phyloP scores from a whole-genome alignment of 2,329 filamentous ascomycete genomes.

The Emergomyces pasteurianus region DNA sequence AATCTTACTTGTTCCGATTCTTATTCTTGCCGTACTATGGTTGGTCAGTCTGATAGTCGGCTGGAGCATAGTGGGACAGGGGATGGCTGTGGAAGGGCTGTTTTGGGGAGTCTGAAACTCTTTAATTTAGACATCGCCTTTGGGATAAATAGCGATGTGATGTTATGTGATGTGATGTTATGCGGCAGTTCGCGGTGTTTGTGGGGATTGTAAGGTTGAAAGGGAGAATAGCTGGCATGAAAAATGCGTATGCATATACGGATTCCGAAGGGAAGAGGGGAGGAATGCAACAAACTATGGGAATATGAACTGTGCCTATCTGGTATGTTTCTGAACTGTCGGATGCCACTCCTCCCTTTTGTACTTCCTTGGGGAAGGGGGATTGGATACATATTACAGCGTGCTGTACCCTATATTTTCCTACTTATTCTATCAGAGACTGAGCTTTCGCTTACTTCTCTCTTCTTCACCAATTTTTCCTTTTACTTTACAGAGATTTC shows the following conservation, averaged over 20 bases:
- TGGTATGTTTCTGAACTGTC: background rate
- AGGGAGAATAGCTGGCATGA: background rate
- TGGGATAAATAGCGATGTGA: background rate
- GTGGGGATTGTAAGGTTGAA: background rate
- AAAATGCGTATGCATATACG: background rate
- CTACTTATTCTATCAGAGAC: background rate
- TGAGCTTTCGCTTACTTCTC: background rate
- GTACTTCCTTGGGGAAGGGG: too few species aligned
- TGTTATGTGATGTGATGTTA: background rate
- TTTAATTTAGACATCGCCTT: background rate
- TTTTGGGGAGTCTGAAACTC: constrained; percentile 30
- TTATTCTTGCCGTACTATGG: constrained; percentile 50
- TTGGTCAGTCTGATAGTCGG: constrained; percentile 37
- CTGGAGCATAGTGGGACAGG: constrained; percentile 35
- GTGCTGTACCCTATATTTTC: background rate
- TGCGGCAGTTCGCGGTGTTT: background rate
- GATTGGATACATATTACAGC: background rate
- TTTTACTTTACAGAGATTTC: background rate
- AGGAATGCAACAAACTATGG: background rate
- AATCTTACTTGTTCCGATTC: constrained; percentile 49
- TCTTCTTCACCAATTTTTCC: background rate
- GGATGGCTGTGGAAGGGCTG: constrained; percentile 30
- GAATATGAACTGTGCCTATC: background rate
- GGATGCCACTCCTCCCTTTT: background rate
- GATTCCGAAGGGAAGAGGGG: background rate